Conservation (phyloP, 176 grass and related monocot genomes). For the Eleusine indica region DNA sequence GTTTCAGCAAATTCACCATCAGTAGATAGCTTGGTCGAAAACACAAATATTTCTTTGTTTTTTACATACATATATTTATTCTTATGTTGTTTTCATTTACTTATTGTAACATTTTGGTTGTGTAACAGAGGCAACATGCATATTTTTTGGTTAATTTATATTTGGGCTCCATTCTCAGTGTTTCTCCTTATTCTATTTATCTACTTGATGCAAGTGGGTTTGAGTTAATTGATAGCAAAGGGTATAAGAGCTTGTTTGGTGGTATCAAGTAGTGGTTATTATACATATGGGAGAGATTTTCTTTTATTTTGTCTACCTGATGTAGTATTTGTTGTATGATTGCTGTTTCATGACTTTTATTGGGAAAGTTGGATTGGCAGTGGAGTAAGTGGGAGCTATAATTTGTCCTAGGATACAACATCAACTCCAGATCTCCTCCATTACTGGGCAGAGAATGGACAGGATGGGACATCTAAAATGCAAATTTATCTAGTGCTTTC, state of each 20-base stretch:
- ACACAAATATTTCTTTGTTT: no score
- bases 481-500: conserved; percentile 44
- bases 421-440: conserved; percentile 41
- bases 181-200: not conserved
- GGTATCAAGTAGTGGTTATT: not conserved
- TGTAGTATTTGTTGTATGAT: conserved; percentile 24
- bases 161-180: no score
- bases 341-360: conserved; percentile 27
- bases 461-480: conserved; percentile 43
- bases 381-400: conserved; percentile 42
- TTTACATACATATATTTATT: no score
- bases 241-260: not conserved
- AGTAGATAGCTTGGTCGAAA: no score
- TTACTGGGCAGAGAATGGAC: conserved; percentile 33
- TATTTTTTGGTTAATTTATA: no score
- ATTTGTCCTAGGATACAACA: conserved; percentile 45
- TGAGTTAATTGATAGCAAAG: not conserved
- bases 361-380: conserved; percentile 31
- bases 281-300: not conserved
- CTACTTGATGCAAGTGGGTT: not conserved
- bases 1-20: no score
- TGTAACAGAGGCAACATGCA: no score
- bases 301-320: conserved; percentile 11
- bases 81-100: no score
- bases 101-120: not conserved